phyloP scores from a whole-genome alignment of 805 yeast species.

The Yarrowia sp. region DNA sequence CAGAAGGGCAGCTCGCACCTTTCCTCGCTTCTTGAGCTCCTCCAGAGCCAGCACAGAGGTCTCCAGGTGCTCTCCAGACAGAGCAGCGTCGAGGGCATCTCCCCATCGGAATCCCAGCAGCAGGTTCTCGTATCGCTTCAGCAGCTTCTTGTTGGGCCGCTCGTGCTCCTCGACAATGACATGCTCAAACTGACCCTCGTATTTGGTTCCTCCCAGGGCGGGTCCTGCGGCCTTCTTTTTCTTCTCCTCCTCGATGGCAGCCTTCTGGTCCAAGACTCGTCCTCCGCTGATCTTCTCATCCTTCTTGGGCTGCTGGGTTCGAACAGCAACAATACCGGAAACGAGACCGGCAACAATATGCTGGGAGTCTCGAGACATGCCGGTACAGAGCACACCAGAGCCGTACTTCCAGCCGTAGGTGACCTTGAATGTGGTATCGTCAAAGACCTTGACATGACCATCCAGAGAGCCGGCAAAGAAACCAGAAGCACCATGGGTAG shows the following conservation, averaged over 20 bases:
- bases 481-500: conserved; percentile 54
- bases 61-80: conserved; percentile 75
- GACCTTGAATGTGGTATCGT: conserved; percentile 59
- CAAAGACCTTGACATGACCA: conserved; percentile 96
- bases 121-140: conserved; percentile 78
- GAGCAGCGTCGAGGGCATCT: conserved; percentile 86
- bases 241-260: conserved; percentile 38
- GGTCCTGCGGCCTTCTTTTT: conserved; percentile 51
- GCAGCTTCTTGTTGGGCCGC: conserved; percentile 54
- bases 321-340: conserved; percentile 81
- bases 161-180: conserved; percentile 59
- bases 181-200: conserved; percentile 85
- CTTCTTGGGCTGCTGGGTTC: conserved; percentile 67
- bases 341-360: conserved; percentile 92
- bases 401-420: conserved; percentile 98
- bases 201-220: conserved; percentile 88
- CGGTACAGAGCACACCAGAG: conserved; percentile 86
- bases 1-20: conserved; percentile 72
- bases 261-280: conserved; percentile 42
- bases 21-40: conserved; percentile 86
- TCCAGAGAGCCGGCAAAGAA: conserved; percentile 91
- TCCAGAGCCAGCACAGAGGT: conserved; percentile 76
- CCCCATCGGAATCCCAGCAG: conserved; percentile 87
- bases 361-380: conserved; percentile 80
- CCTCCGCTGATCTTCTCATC: conserved; percentile 46